phyloP scores from a whole-genome alignment of 768 basidiomycete species.

The Xerocomellus chrysenteron region DNA sequence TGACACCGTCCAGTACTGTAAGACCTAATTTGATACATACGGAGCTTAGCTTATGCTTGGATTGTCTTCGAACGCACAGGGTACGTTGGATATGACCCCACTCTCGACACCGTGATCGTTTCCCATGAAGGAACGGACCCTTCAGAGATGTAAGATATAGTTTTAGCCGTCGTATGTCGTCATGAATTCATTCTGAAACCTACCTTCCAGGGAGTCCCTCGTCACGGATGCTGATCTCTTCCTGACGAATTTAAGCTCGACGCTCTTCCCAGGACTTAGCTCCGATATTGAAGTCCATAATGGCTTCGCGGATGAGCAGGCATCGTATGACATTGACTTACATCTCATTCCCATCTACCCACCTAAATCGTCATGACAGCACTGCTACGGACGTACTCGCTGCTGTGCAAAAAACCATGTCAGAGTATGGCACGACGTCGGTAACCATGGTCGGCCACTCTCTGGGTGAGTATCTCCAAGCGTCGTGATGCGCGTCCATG shows the following conservation, averaged over 20 bases:
- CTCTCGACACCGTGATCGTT: constrained; percentile 36
- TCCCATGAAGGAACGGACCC: constrained; percentile 38
- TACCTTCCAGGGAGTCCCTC: constrained; percentile 30
- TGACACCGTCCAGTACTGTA: constrained; percentile 42
- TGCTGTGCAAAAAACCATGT: constrained; percentile 45
- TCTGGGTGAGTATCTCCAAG: constrained; percentile 25
- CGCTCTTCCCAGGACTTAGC: constrained; percentile 51
- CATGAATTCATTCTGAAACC: neutral
- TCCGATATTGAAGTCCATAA: constrained; percentile 42
- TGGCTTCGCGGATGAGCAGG: constrained; percentile 48
- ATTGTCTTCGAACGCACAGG: constrained; percentile 30
- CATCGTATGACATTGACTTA: constrained; percentile 34
- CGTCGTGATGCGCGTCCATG: neutral
- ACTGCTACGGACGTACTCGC: constrained; percentile 41
- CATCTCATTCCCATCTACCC: neutral
- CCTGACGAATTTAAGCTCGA: constrained; percentile 32
- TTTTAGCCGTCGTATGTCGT: neutral
- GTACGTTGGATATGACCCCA: constrained; percentile 54
- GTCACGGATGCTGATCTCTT: constrained; percentile 45
- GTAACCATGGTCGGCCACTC: constrained; percentile 50
- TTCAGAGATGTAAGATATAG: constrained; percentile 25
- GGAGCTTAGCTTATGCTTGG: neutral
- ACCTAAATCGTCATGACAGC: constrained; percentile 19
- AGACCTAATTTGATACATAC: neutral
- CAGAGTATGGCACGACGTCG: constrained; percentile 30